These are phyloP conservation scores for Amaranthus hypochondriacus DNA, from an alignment of 148 eudicot species.

Conservation along the genomic window DNA sequence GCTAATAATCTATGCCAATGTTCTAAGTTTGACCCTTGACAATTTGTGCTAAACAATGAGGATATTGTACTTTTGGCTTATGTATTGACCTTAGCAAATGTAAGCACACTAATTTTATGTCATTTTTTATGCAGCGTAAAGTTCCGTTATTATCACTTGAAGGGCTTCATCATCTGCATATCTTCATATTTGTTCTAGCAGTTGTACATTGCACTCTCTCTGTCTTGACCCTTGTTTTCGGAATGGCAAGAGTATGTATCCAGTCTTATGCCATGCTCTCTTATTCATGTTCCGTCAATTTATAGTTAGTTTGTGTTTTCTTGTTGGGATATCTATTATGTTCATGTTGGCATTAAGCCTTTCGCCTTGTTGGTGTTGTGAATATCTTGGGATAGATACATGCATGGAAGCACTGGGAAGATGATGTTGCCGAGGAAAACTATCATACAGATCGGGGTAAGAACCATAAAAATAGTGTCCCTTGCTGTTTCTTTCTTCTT, in stretches of 20 bases:
- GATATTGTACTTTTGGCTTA: too few species aligned
- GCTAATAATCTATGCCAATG: conserved; percentile 4
- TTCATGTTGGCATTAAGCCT: too few species aligned
- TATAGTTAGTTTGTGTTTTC: neutral
- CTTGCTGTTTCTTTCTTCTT: too few species aligned
- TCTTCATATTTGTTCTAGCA: conserved; percentile 86
- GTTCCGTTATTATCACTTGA: conserved; percentile 73
- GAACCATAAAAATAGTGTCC: neutral
- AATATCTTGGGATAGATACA: conserved; percentile 49
- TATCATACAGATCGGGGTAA: conserved; percentile 49
- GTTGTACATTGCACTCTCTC: conserved; percentile 71
- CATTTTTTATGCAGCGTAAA: conserved; percentile 37
- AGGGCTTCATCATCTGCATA: conserved; percentile 83
- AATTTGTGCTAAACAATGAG: neutral
- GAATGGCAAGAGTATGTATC: conserved; percentile 58
- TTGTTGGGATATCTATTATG: neutral
- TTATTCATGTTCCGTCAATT: too few species aligned
- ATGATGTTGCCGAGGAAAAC: conserved; percentile 48
- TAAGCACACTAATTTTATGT: neutral
- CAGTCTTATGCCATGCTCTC: neutral
- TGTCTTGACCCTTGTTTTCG: conserved; percentile 66
- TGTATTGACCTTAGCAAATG: neutral
- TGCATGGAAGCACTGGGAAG: conserved; percentile 91
- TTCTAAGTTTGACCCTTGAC: neutral
- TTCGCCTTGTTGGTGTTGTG: conserved; percentile 4